These are phyloP conservation scores for Yamadazyma epiphylla DNA, from an alignment of 1,139 yeast genomes.

Conservation along the genomic window DNA sequence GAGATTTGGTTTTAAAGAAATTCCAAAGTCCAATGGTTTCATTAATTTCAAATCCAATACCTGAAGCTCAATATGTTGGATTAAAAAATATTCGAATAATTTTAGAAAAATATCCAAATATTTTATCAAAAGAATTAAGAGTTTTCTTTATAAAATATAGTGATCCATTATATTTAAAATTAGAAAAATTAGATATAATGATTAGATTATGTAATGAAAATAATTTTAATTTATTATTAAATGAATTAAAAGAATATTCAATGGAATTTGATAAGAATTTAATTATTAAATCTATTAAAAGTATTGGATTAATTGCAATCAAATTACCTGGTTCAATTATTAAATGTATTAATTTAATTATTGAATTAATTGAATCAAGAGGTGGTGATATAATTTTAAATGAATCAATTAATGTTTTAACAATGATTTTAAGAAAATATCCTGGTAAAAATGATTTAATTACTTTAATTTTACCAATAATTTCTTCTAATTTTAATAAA, in stretches of 20 bases:
- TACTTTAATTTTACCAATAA: constrained; percentile 66
- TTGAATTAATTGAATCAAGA: constrained; percentile 73
- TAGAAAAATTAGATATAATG: constrained; percentile 90
- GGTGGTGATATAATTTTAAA: constrained; percentile 72
- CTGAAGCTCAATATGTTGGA: constrained; percentile 96
- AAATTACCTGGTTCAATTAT: constrained; percentile 60
- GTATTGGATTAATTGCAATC: constrained; percentile 87
- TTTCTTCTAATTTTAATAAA: constrained; percentile 56
- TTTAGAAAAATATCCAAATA: constrained; percentile 80
- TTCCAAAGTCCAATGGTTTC: constrained; percentile 92
- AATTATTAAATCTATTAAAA: constrained; percentile 75
- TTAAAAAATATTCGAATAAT: constrained; percentile 87
- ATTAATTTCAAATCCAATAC: constrained; percentile 74
- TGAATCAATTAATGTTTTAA: constrained; percentile 73
- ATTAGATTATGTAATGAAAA: constrained; percentile 73
- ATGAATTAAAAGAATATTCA: constrained; percentile 89
- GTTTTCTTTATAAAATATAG: constrained; percentile 92
- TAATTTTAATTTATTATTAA: constrained; percentile 66
- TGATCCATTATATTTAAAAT: constrained; percentile 89
- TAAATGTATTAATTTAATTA: constrained; percentile 72
- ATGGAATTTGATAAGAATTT: constrained; percentile 93
- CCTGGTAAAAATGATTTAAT: constrained; percentile 57
- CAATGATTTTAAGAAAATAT: constrained; percentile 77
- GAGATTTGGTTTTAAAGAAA: constrained; percentile 55
- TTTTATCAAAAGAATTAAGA: constrained; percentile 75